Evolutionary conservation across 495 filamentous ascomycete genomes (phyloP), one percentile per base, ranked within the genome.

Genomic region (Penicillium nucicola): DNA sequence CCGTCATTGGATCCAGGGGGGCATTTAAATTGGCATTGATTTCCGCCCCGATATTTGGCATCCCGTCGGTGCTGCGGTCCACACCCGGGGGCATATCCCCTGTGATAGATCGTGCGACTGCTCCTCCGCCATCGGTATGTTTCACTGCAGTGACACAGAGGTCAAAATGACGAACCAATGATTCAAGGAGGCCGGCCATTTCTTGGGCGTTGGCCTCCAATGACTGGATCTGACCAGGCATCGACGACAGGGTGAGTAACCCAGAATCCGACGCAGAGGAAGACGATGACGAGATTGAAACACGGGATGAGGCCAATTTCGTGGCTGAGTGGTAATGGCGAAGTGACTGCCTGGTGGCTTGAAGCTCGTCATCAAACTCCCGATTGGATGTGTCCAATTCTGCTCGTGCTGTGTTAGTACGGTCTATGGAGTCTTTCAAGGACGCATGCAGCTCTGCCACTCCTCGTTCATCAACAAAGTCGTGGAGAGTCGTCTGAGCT

Each of bases 141-240:
- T 90, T 88, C 23, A 97, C 84, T 0, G 95, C 95, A 3, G 84
- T 91, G 17, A 93, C 89, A 61, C 93, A 98, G 47, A 95, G 83
- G 67, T 98, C 93, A 58, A 95, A 97, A 69, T 98, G 95, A 12
- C 77, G 76, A n/a, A 89, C 91, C 17, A 98, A 76, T 2, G 86
- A 87, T 55, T 92, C 82, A 1, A 98, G 77, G 17, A 88, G 74
- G 42, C 81, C 73, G 23, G 91, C 93, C 87, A 96, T 93, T 53
- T 84, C 85, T 55, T 85, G 83, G 0, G 93, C 92, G 52, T 91
- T 84, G 42, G 77, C 77, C 58, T 96, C 85, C 30, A 97, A 77
- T 5, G 79, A 76, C 39, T 82, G 79, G 40, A 97, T 81, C 53
- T 90, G 81, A 9, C 77, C 67, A 14, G 86, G 80, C 42, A 93